Evolutionary conservation across 176 grass and related monocot species (phyloP), one percentile per base, ranked within the genome.

Genomic region (Hyparrhenia diplandra): DNA sequence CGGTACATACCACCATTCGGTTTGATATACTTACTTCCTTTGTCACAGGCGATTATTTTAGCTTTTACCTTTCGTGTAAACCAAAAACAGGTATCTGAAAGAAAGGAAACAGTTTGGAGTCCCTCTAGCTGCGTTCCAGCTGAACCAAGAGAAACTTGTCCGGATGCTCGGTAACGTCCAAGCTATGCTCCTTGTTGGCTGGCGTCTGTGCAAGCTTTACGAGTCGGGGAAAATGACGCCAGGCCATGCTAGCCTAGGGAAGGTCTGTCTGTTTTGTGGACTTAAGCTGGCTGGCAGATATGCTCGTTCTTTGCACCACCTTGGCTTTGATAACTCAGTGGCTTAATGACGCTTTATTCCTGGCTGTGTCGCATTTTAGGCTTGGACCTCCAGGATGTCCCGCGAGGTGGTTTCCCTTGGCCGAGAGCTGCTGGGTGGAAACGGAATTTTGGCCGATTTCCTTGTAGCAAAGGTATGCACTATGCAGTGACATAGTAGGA

Each of bases 121-220:
- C 70, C 89, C 89, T 49, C 62, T 95, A 41, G 93, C 87, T 39
- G 64, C 93, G 51, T 95, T 92, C 52, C 93, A 95, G 80, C 78
- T 95, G 74, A 95, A 89, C 62, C 90, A 95, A 88, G 93, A 90
- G 73, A 95, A 90, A 17, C 84, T 95, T 54, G 89, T 81, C 18
- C 81, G 90, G 16, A 95, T 92, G 90, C 93, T 95, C 65, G 89
- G 93, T 69, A 92, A 92, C 39, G 65, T 95, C 73, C 93, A 95
- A 65, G 83, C 93, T 10, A 95, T 95, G 93, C 36, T 92, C 77
- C 93, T 95, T 23, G 68, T 89, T 35, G 93, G 93, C 61, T 90
- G 93, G 93, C 93, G 92, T 18, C 78, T 95, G 43, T 95, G 87
- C 78, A 95, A 95, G 64, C 83, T 95, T 34, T 87, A 95, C 40